These are phyloP conservation scores for Aspergillus aculeatinus DNA, from an alignment of 2,329 filamentous ascomycete genomes.

Conservation along the genomic window DNA sequence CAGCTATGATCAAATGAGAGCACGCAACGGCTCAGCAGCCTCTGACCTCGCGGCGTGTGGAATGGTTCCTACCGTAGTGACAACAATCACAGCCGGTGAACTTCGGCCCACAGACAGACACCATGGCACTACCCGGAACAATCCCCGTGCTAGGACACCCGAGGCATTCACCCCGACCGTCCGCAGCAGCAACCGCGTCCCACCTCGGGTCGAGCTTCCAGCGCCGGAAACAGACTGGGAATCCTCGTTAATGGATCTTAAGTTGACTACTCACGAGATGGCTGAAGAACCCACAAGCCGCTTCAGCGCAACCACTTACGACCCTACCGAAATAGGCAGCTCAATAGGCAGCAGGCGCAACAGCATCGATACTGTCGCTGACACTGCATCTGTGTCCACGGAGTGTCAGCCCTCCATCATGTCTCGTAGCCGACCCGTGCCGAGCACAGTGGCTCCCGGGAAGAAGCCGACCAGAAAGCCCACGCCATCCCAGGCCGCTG, in stretches of 20 bases:
- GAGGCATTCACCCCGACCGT: conserved; percentile 11
- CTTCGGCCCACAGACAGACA: conserved; percentile 14
- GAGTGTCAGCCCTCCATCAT: conserved; percentile 38
- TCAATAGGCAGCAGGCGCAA: conserved; percentile 29
- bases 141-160: conserved; percentile 28
- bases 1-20: conserved; percentile 21
- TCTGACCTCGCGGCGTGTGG: conserved; percentile 28
- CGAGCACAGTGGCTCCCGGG: conserved; percentile 28
- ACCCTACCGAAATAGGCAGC: conserved; percentile 51
- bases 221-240: conserved; percentile 32
- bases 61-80: conserved; percentile 32
- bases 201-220: conserved; percentile 25
- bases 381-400: conserved; percentile 33
- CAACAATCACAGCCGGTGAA: conserved; percentile 33
- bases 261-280: conserved; percentile 34
- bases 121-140: conserved; percentile 30
- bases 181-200: conserved; percentile 17
- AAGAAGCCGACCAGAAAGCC: conserved; percentile 44
- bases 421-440: conserved; percentile 41
- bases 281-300: conserved; percentile 57
- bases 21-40: conserved; percentile 28
- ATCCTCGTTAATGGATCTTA: conserved; percentile 33
- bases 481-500: conserved; percentile 38
- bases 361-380: conserved; percentile 31
- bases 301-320: conserved; percentile 65